Evolutionary conservation across 495 filamentous ascomycete species (phyloP), one percentile per base, ranked within the genome.

Genomic region (Aspergillus homomorphus): DNA sequence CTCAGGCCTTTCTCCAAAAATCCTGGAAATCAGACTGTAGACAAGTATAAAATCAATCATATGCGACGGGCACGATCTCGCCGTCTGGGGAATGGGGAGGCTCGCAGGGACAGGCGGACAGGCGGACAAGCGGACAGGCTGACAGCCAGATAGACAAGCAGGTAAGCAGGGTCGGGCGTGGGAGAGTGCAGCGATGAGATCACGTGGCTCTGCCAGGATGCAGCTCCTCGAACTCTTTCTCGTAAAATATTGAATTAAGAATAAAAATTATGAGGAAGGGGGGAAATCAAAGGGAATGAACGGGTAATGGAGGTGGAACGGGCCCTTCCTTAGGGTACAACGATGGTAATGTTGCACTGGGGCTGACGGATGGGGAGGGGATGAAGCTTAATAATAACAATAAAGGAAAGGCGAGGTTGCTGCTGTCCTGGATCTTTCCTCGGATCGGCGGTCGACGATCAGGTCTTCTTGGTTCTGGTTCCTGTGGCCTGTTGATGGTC

Each of bases 41-140:
- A 48, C 19, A 54, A 59, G 28, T 18, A 51, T 38, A 62, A 54
- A 52, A 51, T 38, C 8, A 46, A 43, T 22, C 44, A 62, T 54
- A 54, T 57, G 51, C 51, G 54, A 58, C 53, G 24, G 54, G 42
- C 45, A 58, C 30, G 51, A 57, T 41, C 41, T 24, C 48, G 57
- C 51, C 53, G 57, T 51, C 53, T 53, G 46, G 44, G 19, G 49
- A 55, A 20, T 56, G 45, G 41, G 59, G 45, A 45, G 42, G 60
- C 42, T 60, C 54, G 57, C 53, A 59, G 52, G 58, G 15, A 33
- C 51, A 42, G 51, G 41, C 55, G 45, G 30, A 56, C 54, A 23
- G 53, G 18, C 45, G 51, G 52, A 26, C 44, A 20, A 33, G 53
- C 43, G 45, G 51, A 60, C 58, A 53, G 51, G 48, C 42, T 57